These are phyloP conservation scores for Globisporangium okanoganense DNA, from an alignment of 352 stramenopile species.

Conservation along the genomic window DNA sequence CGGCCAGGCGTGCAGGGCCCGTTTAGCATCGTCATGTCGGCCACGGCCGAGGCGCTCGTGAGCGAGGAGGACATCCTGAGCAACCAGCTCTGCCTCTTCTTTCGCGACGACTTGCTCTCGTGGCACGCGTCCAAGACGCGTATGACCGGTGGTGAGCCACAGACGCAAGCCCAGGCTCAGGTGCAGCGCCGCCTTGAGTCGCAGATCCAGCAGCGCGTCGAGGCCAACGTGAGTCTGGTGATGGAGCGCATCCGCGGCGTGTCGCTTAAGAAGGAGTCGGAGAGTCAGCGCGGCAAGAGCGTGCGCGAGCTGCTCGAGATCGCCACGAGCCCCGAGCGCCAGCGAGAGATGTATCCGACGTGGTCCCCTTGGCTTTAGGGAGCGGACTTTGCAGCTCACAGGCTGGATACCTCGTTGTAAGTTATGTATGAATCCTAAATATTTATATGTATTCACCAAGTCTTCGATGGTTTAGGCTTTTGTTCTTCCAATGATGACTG, in stretches of 20 bases:
- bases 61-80: conserved; percentile 79
- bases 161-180: conserved; percentile 24
- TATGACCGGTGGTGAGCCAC: conserved; percentile 22
- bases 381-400: no score
- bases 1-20: conserved; percentile 76
- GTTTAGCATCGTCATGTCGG: conserved; percentile 82
- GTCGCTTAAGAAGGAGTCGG: conserved; percentile 71
- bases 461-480: neutral
- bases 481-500: neutral
- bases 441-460: neutral
- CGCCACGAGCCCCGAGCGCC: conserved; percentile 71
- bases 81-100: conserved; percentile 88
- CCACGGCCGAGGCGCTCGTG: conserved; percentile 77
- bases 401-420: neutral
- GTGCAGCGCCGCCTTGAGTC: conserved; percentile 61
- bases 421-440: conserved; percentile 3
- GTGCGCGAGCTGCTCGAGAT: conserved; percentile 81
- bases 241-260: conserved; percentile 76
- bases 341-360: conserved; percentile 85
- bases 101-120: conserved; percentile 84
- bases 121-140: conserved; percentile 88
- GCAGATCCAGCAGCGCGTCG: conserved; percentile 81
- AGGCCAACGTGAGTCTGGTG: conserved; percentile 82
- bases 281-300: conserved; percentile 62
- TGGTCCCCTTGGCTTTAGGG: conserved; percentile 89